Evolutionary conservation across 2,329 filamentous ascomycete species (phyloP), one percentile per base, ranked within the genome.

Genomic region (Exophiala aquamarina): DNA sequence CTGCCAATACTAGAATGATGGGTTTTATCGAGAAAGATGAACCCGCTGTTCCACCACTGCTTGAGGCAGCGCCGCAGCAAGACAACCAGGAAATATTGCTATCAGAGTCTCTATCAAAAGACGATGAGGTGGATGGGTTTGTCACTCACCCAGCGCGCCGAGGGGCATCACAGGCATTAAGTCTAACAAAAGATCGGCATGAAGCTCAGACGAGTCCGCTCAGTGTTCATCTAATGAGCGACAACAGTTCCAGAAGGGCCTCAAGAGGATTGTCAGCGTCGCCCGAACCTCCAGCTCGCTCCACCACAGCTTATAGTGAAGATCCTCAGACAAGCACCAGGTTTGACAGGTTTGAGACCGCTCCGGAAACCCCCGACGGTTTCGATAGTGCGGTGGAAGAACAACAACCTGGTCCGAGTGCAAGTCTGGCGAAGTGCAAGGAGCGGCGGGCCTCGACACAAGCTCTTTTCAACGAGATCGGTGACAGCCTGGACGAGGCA

Each of bases 371-470:
- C 9, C n/a, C 45, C 17, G 39, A 50, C 11, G 15, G 53, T 15
- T 54, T 36, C 17, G 50, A 54, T 14, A 57, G 54, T 9, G 52
- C 44, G 4, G 31, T 31, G 37, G 47, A 48, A 36, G 40, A 54
- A 29, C 6, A 6, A 6, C 23, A 23, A 8, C n/a, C 26, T 9
- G 40, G n/a, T 18, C 9, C 32, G 11, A 9, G 18, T 8, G 17
- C 6, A n/a, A 10, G 31, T 6, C 11, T 18, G 4, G 23, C 9
- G 9, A n/a, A 32, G 15, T 21, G 18, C 14, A 26, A 32, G 13
- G 19, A 20, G n/a, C 8, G 17, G 3, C 37, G 45, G 13, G 11
- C 51, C 15, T 43, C 44, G 10, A 55, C 50, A 9, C 50, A 50
- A 33, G 47, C 42, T 7, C 41, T 56, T 13, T 56, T 52, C 21